Percentiles rank a stretch among this genome's conserved stretches.
These are phyloP conservation scores for Botrytis cinerea DNA, from an alignment of 2,329 filamentous ascomycete species.

Conservation along the genomic window DNA sequence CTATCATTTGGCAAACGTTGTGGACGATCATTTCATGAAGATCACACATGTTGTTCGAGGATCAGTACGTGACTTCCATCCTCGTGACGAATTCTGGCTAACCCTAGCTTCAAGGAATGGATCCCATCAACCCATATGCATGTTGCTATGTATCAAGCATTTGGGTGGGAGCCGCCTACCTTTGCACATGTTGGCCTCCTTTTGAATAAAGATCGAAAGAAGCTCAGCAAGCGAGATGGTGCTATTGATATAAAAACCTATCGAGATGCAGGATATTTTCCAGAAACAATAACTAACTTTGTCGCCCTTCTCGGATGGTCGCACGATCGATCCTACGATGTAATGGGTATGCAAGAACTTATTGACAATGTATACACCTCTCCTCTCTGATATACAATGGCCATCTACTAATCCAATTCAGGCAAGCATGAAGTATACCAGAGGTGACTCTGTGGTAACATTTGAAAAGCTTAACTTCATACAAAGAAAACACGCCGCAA, in stretches of 20 bases:
- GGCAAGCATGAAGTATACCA: conserved; percentile 87
- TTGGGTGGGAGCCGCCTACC: conserved; percentile 70
- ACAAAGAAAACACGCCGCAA: conserved; percentile 63
- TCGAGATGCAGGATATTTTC: conserved; percentile 59
- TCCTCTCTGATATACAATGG: background rate
- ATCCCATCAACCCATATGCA: conserved; percentile 88
- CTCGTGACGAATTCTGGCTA: conserved; percentile 15
- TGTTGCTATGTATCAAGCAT: conserved; percentile 72
- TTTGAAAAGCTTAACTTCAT: conserved; percentile 79
- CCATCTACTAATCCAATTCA: conserved; percentile 41
- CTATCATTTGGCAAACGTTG: conserved; percentile 95
- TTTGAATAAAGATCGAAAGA: conserved; percentile 66
- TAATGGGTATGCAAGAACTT: conserved; percentile 71
- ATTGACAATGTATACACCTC: conserved; percentile 63
- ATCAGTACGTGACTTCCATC: conserved; percentile 53
- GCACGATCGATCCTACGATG: conserved; percentile 65
- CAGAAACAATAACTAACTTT: conserved; percentile 74
- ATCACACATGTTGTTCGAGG: conserved; percentile 96
- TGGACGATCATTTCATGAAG: conserved; percentile 93
- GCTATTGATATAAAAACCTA: conserved; percentile 62
- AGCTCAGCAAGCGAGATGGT: conserved; percentile 82
- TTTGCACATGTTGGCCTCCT: conserved; percentile 82
- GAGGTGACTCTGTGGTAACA: conserved; percentile 82
- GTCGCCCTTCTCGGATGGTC: conserved; percentile 84
- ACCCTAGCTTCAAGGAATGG: conserved; percentile 68